A percentile compares a stretch with the other conserved stretches of the same genome.
These are phyloP conservation scores for Ricinus communis DNA, from an alignment of 345 rosid genomes.

Conservation along the genomic window DNA sequence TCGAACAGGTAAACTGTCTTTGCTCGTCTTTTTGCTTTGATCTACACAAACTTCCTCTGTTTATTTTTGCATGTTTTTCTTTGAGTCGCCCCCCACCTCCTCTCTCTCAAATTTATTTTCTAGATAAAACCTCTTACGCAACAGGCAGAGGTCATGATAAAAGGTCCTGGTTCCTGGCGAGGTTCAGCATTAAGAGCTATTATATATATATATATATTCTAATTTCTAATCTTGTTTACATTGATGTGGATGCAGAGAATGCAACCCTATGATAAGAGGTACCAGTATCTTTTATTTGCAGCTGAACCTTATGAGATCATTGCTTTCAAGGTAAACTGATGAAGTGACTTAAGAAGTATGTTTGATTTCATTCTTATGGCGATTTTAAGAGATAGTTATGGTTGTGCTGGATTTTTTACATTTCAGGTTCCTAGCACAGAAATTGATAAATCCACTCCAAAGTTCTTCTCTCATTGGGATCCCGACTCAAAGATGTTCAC, in stretches of 20 bases:
- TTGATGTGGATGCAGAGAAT: conserved; percentile 54
- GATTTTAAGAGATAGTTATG: neutral
- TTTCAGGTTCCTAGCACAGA: conserved; percentile 97
- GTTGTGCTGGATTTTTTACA: neutral
- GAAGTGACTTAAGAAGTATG: neutral
- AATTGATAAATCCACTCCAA: conserved; percentile 94
- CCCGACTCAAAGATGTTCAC: conserved; percentile 99
- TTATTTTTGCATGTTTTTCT: neutral
- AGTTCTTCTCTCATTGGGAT: conserved; percentile 99
- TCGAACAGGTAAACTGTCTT: conserved; percentile 66
- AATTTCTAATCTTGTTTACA: neutral
- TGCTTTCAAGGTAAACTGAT: conserved; percentile 73
- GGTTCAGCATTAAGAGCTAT: too few relatives aligned
- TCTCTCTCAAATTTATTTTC: neutral
- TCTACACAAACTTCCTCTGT: too few relatives aligned
- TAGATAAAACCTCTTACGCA: neutral
- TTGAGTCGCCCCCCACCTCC: too few relatives aligned
- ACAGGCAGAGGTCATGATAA: too few relatives aligned
- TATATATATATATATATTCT: too few relatives aligned
- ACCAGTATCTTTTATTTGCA: conserved; percentile 86
- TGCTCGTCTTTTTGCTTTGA: neutral
- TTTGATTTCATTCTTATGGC: neutral
- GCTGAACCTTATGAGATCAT: conserved; percentile 98
- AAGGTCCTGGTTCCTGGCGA: too few relatives aligned
- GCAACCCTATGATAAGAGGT: conserved; percentile 84